Evolutionary conservation across 1,284 basidiomycete species (phyloP), one percentile per base, ranked within the genome.

Genomic region (Ceratobasidium sp.): DNA sequence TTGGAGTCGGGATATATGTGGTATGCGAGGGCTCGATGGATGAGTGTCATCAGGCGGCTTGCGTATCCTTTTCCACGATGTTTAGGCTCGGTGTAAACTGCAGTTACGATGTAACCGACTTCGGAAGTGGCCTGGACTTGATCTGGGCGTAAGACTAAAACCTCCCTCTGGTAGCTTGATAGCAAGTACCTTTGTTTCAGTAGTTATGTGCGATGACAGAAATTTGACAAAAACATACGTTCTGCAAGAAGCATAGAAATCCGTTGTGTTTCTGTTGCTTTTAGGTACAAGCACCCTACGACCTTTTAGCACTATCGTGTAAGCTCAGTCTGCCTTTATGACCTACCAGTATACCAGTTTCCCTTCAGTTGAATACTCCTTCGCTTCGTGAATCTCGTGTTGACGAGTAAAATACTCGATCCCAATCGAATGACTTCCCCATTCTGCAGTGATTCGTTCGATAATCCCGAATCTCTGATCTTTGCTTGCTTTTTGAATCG

Each of bases 261-360:
- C 47, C 6, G 23, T 49, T 18, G 47, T 49, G 23, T 49, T 14
- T 14, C 23, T 23, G 23, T 49, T 23, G 16, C 23, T 18, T 18
- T 49, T 18, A 5, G 47, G 47, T 6, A 49, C 47, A 14, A 49
- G 47, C 6, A 49, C 47, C 47, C 47, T 49, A 5, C 16, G 23
- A 18, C 4, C 16, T 18, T 49, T 18, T 5, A 44, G 28, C 7
- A 18, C 16, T 49, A 14, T 2, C 14, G 18, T 44, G 41, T 13
- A 8, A 23, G 16, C 18, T 32, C 26, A 28, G 26, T 8, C 26
- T 28, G 8, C n/a, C 2, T 23, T 9, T 3, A 55, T 55, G 14
- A 28, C 77, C n/a, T 28, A 79, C 84, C 85, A 85, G 16, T 81
- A 81, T 7, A 78, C 80, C 43, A 83, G 73, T 52, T 79, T 82